Base-by-base conservation (phyloP, 2,329 filamentous ascomycete genomes). In the Hirsutella rhossiliensis region DNA sequence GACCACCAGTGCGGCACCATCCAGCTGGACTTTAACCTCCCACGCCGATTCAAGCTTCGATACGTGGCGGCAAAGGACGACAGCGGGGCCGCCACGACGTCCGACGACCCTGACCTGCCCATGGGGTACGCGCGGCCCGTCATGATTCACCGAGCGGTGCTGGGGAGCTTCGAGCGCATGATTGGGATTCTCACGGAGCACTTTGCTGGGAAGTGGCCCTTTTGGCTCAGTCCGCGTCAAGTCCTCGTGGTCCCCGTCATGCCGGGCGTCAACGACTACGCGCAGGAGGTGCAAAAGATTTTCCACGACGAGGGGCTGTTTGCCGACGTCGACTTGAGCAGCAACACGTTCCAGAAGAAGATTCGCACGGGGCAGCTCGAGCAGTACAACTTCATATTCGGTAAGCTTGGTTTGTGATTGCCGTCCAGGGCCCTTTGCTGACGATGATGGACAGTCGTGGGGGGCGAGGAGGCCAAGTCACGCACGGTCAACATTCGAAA, bases 321-420 rank as follows among this genome's bases (percentile, higher is more conserved):
- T 63, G 80, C 78, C 45, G 62, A 82, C 56, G 77, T 78, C 36
- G 65, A 67, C 45, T 49, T 66, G 44, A 58, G 76, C 52, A 79
- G 83, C 55, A 87, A 90, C 66, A 92, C 85, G 7, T 78, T 92
- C 66, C 82, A 87, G 62, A 90, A 92, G 76, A 92, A 92, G 78
- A 87, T 92, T 53, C 81, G 85, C 54, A 88, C 76, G 45, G 86
- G 80, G 13, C 86, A 92, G 65, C 63, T 90, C 54, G 73, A 81
- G 43, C 82, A 88, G 64, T 90, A 89, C 69, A 89, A 89, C 69
- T 88, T 84, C 63, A 84, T 88, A 54, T 84, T 89, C 56, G 76
- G 77, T 80, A 64, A 62, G 72, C 55, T n/a, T 32, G 13, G 7
- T 5, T 11, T 4, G 28, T 15, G 23, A 42, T 8, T 8, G 13